Base-by-base conservation (phyloP, 805 yeast genomes). In the Cyberlindnera lachancei region DNA sequence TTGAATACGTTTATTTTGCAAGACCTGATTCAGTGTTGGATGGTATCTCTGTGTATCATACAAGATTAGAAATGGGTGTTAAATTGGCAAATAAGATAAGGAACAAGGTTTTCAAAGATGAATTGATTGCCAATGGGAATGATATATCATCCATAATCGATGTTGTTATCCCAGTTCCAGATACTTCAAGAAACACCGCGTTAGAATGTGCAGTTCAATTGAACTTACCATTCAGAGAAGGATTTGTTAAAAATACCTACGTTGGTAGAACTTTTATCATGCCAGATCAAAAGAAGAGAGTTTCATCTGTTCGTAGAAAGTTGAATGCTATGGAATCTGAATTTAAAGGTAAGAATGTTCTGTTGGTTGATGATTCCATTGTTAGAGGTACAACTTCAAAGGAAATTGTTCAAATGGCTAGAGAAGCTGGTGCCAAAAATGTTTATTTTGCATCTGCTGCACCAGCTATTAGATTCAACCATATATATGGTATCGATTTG, bases 401-500 rank as follows among this genome's bases (percentile, higher is more conserved):
- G 56, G 98, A 92, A 63, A 92, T 92, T 44, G 94, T 92, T 21
- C 81, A 78, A 45, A 92, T 92, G 98, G 98, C 98, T n/a, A 73
- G 82, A 48, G 98, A 92, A 58, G 95, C 97, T 5, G 98, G 98
- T 37, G 98, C 98, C 27, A 78, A 73, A 40, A 80, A 77, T 48
- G 98, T 92, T n/a, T 90, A 75, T 56, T 81, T 92, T 58, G 98
- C 98, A 0, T 84, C 95, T 17, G 92, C 96, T 53, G 94, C 98
- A 12, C 98, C 98, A 18, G 94, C 96, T n/a, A 92, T 92, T 50
- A 75, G 98, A 59, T 76, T 67, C 61, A 92, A 92, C 63, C 98
- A 92, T 56, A 86, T 92, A 37, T 92, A 92, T 58, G 98, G 98
- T 56, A 92, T 92, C 45, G 98, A 92, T 63, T 71, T 92, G 40